Conservation (phyloP, 345 rosid genomes). For the Hibiscus tridactylites region DNA sequence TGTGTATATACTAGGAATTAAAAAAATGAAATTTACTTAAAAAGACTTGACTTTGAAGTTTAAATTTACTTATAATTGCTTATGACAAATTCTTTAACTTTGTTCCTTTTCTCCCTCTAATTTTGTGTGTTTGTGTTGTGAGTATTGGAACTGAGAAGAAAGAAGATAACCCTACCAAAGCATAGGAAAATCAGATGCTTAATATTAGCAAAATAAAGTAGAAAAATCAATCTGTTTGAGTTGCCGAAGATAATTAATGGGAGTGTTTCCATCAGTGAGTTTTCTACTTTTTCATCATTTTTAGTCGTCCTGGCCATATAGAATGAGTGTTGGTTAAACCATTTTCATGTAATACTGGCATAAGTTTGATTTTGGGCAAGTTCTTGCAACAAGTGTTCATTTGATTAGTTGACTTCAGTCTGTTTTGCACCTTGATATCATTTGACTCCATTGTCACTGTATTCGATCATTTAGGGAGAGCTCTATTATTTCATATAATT, state of each 20-base stretch:
- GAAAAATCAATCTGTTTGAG: neutral
- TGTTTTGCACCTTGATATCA: neutral
- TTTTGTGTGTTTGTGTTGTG: neutral
- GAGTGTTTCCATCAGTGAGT: neutral
- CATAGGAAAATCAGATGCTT: neutral
- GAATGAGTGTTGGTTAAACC: neutral
- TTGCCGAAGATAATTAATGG: neutral
- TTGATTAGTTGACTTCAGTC: neutral
- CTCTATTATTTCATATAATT: neutral
- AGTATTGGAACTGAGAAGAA: neutral
- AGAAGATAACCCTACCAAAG: neutral
- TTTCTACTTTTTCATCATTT: neutral
- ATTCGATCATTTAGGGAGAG: neutral
- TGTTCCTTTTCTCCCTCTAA: neutral
- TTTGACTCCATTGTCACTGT: neutral
- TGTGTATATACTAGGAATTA: neutral
- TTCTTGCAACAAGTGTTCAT: neutral
- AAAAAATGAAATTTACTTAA: neutral
- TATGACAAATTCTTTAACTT: neutral
- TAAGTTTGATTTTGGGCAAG: neutral
- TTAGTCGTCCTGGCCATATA: neutral
- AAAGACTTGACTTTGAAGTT: neutral
- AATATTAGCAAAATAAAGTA: neutral
- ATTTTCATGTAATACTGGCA: neutral
- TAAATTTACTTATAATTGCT: neutral